Percentiles rank a stretch among this genome's conserved stretches.
These are phyloP conservation scores for Cladosporium sp. DNA, from an alignment of 2,329 filamentous ascomycete species.

Conservation along the genomic window DNA sequence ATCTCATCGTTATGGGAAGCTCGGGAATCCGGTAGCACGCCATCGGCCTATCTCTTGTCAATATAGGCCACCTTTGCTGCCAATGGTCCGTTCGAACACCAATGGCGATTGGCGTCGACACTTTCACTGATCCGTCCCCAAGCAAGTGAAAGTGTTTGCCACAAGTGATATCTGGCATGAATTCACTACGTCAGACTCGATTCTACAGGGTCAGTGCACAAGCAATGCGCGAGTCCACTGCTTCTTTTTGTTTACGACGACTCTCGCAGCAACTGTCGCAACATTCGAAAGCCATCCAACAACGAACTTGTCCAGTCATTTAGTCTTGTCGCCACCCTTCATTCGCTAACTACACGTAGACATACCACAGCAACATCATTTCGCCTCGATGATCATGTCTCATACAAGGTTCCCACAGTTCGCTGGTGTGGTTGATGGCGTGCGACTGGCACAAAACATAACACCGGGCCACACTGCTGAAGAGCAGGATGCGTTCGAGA, in stretches of 20 bases:
- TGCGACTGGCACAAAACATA: background rate
- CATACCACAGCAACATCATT: background rate
- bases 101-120: background rate
- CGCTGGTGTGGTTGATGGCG: background rate
- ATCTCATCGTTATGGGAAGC: background rate
- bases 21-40: background rate
- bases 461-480: background rate
- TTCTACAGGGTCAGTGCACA: background rate
- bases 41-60: background rate
- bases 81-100: background rate
- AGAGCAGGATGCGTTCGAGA: background rate
- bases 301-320: background rate
- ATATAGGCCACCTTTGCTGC: background rate
- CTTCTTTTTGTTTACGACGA: background rate
- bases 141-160: background rate
- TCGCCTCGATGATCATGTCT: background rate
- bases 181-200: background rate
- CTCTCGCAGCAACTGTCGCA: background rate
- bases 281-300: background rate
- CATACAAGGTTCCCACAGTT: background rate
- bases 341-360: background rate
- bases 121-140: background rate
- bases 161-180: background rate
- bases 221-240: background rate
- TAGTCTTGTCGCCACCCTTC: background rate